A percentile compares a stretch with the other conserved stretches of the same genome.
Evolutionary conservation across 1,284 basidiomycete species (phyloP).

Genomic region (Sporisorium sorghi): DNA sequence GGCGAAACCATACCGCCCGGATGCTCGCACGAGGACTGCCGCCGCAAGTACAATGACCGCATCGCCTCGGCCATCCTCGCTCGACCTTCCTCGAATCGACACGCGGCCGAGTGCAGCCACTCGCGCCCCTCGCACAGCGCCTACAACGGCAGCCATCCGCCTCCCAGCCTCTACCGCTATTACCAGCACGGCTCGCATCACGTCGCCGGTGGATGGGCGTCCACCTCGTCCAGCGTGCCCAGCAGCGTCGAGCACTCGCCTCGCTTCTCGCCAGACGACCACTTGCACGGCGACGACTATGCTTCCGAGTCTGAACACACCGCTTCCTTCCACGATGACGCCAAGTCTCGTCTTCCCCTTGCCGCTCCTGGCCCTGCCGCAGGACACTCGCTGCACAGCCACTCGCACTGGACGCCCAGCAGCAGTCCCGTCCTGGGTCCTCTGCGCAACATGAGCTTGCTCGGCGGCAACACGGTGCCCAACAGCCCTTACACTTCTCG

Average conservation of each 20-base stretch:
- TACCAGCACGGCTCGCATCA: slow-evolving; percentile 48
- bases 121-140: slow-evolving; percentile 36
- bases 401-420: slow-evolving; percentile 64
- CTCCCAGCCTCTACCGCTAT: slow-evolving; percentile 52
- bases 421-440: slow-evolving; percentile 67
- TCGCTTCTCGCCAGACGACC: slow-evolving; percentile 62
- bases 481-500: slow-evolving; percentile 64
- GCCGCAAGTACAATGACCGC: slow-evolving; percentile 61
- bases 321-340: slow-evolving; percentile 37
- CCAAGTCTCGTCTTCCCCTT: slow-evolving; percentile 31
- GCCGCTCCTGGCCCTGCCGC: slow-evolving; percentile 7
- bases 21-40: slow-evolving; percentile 63
- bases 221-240: slow-evolving; percentile 63
- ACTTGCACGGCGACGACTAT: slow-evolving; percentile 59
- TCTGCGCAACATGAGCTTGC: slow-evolving; percentile 65
- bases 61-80: slow-evolving; percentile 53
- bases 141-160: slow-evolving; percentile 45
- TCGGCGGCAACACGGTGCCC: slow-evolving; percentile 63
- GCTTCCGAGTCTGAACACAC: slow-evolving; percentile 57
- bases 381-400: slow-evolving; percentile 20
- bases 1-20: slow-evolving; percentile 48
- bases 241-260: slow-evolving; percentile 65
- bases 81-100: slow-evolving; percentile 30
- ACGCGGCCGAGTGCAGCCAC: slow-evolving; percentile 34
- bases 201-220: slow-evolving; percentile 46